These are phyloP conservation scores for Populus trichocarpa DNA, from an alignment of 441 rosid species.

Conservation along the genomic window DNA sequence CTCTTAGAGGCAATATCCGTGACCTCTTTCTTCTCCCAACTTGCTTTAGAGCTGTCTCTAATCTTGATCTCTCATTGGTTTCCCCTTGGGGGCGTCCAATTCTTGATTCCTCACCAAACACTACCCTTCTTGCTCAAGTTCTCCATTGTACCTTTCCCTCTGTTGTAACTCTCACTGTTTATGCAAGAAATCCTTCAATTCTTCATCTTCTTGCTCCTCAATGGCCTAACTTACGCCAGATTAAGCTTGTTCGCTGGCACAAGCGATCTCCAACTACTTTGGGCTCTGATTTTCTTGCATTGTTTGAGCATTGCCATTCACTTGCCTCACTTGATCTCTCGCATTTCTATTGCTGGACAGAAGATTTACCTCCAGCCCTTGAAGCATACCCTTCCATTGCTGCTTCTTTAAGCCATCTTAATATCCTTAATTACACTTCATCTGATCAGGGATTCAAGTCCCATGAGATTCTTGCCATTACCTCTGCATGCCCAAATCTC, in stretches of 20 bases:
- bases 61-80: conserved; percentile 67
- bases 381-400: conserved; percentile 36
- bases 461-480: conserved; percentile 50
- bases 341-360: conserved; percentile 65
- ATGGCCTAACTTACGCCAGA: conserved; percentile 51
- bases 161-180: conserved; percentile 42
- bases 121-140: conserved; percentile 45
- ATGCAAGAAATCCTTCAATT: conserved; percentile 45
- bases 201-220: conserved; percentile 49
- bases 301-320: conserved; percentile 46
- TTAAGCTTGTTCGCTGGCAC: conserved; percentile 80
- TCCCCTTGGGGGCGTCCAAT: conserved; percentile 78
- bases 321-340: conserved; percentile 60
- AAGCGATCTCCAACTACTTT: conserved; percentile 34
- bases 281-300: conserved; percentile 53
- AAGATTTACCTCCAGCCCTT: conserved; percentile 67
- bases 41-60: conserved; percentile 52
- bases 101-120: conserved; percentile 37
- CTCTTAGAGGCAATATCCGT: conserved; percentile 73
- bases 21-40: conserved; percentile 51
- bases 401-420: conserved; percentile 38
- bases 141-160: conserved; percentile 54
- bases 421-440: conserved; percentile 56
- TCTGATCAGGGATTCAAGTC: conserved; percentile 57
- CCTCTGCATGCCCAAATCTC: conserved; percentile 55